Evolutionary conservation across 2,329 filamentous ascomycete species (phyloP).

Genomic region (Neofusicoccum laricinum): DNA sequence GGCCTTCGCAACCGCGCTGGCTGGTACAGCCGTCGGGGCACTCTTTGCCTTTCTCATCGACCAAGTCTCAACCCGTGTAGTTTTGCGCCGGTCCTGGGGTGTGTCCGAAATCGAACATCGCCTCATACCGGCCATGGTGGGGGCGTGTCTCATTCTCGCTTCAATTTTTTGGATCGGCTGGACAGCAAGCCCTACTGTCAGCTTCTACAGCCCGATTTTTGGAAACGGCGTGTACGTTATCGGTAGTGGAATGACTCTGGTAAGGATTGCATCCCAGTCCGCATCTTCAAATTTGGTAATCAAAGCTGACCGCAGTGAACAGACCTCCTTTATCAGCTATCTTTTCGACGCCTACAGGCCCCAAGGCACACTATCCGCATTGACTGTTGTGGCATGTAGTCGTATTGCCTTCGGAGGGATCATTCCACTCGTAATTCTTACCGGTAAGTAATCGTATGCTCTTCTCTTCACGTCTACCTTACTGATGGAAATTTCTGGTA

Average conservation of each 20-base stretch:
- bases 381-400: no score
- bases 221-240: slow-evolving; percentile 34
- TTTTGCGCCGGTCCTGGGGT: slow-evolving; percentile 20
- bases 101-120: slow-evolving; percentile 29
- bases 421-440: no score
- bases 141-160: slow-evolving; percentile 27
- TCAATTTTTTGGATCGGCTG: slow-evolving; percentile 37
- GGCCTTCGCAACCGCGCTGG: slow-evolving; percentile 32
- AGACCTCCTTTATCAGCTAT: no score
- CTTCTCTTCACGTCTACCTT: no score
- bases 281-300: no score
- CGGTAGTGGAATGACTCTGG: slow-evolving; percentile 18
- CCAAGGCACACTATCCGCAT: no score
- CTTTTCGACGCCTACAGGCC: no score
- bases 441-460: no score
- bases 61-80: slow-evolving; percentile 13
- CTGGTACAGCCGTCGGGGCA: slow-evolving; percentile 29
- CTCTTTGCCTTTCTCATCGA: slow-evolving; percentile 29
- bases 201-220: slow-evolving; percentile 29
- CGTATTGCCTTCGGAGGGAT: no score
- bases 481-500: no score
- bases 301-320: no score
- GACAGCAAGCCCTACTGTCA: slow-evolving; percentile 27
- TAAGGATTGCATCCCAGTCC: no score
- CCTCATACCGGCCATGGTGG: slow-evolving; percentile 35